A percentile compares a stretch with the other conserved stretches of the same genome.
Conservation (phyloP, 2,329 filamentous ascomycete genomes). For the Fusarium anguioides region DNA sequence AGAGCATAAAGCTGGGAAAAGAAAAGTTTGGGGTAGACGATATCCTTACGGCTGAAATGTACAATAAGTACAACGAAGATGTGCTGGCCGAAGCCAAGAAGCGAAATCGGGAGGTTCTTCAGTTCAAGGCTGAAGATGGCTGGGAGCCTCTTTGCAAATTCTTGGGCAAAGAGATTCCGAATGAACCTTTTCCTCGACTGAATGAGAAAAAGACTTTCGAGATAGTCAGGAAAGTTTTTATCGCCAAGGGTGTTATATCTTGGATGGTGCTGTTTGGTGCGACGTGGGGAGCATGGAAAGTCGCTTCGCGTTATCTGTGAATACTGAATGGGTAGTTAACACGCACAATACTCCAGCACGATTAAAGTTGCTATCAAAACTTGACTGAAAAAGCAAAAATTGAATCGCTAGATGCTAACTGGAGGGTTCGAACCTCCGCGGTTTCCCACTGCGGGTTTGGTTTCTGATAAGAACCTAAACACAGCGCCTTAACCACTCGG, state of each 20-base stretch:
- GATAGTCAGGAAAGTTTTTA: slow-evolving; percentile 27
- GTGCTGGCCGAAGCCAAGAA: slow-evolving; percentile 47
- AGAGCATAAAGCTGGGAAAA: neutral
- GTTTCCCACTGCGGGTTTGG: slow-evolving; percentile 43
- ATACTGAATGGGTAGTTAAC: too few relatives aligned
- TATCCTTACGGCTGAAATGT: neutral
- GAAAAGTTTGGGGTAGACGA: neutral
- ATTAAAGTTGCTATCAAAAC: neutral
- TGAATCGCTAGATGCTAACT: slow-evolving; percentile 34
- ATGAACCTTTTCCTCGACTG: slow-evolving; percentile 28
- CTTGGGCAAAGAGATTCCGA: slow-evolving; percentile 25
- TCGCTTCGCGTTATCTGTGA: slow-evolving; percentile 4
- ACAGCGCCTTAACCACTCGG: slow-evolving; percentile 43
- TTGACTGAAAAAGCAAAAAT: neutral
- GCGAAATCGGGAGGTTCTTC: slow-evolving; percentile 43
- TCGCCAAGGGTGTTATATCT: slow-evolving; percentile 24
- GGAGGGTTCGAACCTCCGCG: slow-evolving; percentile 43
- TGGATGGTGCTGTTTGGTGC: slow-evolving; percentile 22
- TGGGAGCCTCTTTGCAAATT: slow-evolving; percentile 59
- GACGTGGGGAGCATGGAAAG: slow-evolving; percentile 27
- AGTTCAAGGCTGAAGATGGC: slow-evolving; percentile 51
- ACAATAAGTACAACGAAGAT: slow-evolving; percentile 34
- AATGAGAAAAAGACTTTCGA: slow-evolving; percentile 36
- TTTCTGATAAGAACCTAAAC: slow-evolving; percentile 41
- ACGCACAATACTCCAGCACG: neutral